Conservation (phyloP, 345 rosid genomes). For the Excoecaria agallocha region DNA sequence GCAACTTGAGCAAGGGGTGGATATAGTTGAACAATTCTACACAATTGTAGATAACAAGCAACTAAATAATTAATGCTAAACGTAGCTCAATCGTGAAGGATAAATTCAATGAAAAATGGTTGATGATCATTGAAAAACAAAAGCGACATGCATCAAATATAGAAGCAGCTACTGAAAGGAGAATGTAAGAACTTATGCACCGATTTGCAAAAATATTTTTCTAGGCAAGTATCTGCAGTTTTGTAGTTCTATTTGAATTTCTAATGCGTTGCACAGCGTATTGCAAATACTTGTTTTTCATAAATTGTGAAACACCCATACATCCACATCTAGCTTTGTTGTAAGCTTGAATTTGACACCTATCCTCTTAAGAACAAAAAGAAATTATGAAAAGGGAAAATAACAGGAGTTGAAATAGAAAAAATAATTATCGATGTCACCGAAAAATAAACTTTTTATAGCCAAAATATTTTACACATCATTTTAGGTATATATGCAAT, state of each 20-base stretch:
- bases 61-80: slow-evolving; percentile 40
- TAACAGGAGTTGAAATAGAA: no score
- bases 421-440: no score
- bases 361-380: no score
- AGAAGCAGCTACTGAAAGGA: slow-evolving; percentile 78
- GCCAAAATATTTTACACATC: no score
- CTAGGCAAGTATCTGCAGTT: slow-evolving; percentile 41
- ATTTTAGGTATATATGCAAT: no score
- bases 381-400: no score
- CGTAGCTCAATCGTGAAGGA: slow-evolving; percentile 50
- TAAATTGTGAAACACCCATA: no score
- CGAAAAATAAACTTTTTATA: no score
- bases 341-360: background rate
- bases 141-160: slow-evolving; percentile 56
- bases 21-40: slow-evolving; percentile 65
- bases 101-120: slow-evolving; percentile 51
- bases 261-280: background rate
- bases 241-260: background rate
- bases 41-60: slow-evolving; percentile 37
- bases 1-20: slow-evolving; percentile 73
- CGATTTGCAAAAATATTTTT: slow-evolving; percentile 66
- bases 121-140: slow-evolving; percentile 54
- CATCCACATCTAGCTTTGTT: background rate
- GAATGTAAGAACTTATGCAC: slow-evolving; percentile 91
- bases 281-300: no score